Evolutionary conservation across 371 early-diverging fungal species (phyloP), one percentile per base, ranked within the genome.

Genomic region (Neoconidiobolus thromboides): DNA sequence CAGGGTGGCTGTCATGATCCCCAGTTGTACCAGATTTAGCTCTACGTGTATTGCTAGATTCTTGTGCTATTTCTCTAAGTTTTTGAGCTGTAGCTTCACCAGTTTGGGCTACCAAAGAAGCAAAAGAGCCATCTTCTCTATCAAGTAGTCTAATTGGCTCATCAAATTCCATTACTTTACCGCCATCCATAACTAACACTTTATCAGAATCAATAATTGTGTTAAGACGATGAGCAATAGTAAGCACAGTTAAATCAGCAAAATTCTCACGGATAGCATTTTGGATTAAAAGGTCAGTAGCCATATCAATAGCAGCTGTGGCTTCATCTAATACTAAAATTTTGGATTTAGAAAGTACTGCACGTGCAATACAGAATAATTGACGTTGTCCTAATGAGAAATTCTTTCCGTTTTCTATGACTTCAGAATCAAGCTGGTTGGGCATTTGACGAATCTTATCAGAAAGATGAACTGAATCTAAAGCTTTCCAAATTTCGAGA

Each of bases 161-260:
- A 65, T 87, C 90, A 61, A 77, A 80, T 68, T 93, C 93, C 3
- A 78, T 79, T n/a, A 91, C 75, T 14, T 62, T 69, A 10, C 90
- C 90, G 50, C 80, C 71, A 60, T 82, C 80, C 64, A 94, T 67
- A 0, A 93, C 91, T 44, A 93, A 60, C 7, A 93, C 80, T 58
- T 76, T 69, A 68, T 95, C 90, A 60, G 85, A 89, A 54, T 86
- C 87, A 49, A 88, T 75, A 3, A 92, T 80, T 0, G 91, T 89
- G 60, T 73, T 66, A 58, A 91, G 76, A 2, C 85, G 71, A 67
- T 87, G 84, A 2, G 88, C 89, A 65, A 94, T 91, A 26, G 84
- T 81, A 37, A 94, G 63, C 1, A 92, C 70, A 0, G 93, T 91
- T 73, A 85, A 79, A 46, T 86, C 78, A 43, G 74, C 73, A 70